Evolutionary conservation across 164 flowering plant genomes (phyloP).

Genomic region (Magnolia sinica): DNA sequence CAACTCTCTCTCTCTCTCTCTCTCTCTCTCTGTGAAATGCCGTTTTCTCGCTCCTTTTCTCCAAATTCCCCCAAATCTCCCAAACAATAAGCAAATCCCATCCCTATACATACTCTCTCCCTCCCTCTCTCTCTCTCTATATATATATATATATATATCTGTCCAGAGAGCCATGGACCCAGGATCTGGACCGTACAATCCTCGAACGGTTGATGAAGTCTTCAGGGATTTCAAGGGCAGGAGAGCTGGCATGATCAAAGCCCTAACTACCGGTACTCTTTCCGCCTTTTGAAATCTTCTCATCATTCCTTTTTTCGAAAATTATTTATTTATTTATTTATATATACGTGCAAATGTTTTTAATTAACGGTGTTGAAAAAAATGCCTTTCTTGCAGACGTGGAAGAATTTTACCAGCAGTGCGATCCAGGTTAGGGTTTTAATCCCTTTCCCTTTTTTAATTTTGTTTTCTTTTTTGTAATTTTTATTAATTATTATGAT

Average conservation of each 20-base stretch:
- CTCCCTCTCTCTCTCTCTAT: background rate
- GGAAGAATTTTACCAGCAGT: conserved; percentile 63
- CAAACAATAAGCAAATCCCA: background rate
- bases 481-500: background rate
- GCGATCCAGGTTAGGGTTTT: conserved; percentile 62
- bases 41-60: background rate
- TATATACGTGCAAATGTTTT: background rate
- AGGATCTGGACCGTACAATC: conserved; percentile 48
- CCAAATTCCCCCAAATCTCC: background rate
- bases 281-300: background rate
- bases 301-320: background rate
- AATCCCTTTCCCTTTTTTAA: background rate
- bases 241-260: conserved; percentile 66
- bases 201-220: conserved; percentile 75
- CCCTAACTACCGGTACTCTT: conserved; percentile 55
- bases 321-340: background rate
- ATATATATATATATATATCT: background rate
- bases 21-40: conserved; percentile 5
- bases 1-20: background rate
- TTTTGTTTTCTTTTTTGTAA: background rate
- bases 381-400: conserved; percentile 41
- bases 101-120: background rate
- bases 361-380: conserved; percentile 2
- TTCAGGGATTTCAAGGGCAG: conserved; percentile 73
- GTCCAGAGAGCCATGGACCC: conserved; percentile 37